phyloP scores from a whole-genome alignment of 2,329 filamentous ascomycete species.

The Plenodomus tracheiphilus region DNA sequence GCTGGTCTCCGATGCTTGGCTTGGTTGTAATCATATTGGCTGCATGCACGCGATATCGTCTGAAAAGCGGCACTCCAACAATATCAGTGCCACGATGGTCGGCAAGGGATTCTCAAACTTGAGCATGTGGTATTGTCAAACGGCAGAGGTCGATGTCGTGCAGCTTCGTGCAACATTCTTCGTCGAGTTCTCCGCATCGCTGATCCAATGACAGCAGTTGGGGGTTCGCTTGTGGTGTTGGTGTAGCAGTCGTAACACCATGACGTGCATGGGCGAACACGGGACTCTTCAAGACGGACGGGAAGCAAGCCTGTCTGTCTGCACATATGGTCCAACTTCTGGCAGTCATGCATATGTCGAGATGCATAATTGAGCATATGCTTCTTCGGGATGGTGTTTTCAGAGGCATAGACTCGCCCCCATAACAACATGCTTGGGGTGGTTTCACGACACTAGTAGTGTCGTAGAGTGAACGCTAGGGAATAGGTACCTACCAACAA shows the following conservation, averaged over 20 bases:
- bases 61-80: background rate
- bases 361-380: background rate
- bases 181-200: background rate
- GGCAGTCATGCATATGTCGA: conserved; percentile 6
- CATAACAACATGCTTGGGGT: background rate
- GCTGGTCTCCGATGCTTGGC: background rate
- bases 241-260: conserved; percentile 6
- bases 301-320: background rate
- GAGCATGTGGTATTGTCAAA: background rate
- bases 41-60: background rate
- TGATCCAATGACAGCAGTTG: conserved; percentile 1
- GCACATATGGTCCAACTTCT: conserved; percentile 5
- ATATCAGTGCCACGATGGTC: background rate
- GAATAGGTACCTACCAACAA: conserved; percentile 63
- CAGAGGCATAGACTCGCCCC: background rate
- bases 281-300: background rate
- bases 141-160: background rate
- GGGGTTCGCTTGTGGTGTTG: conserved; percentile 4
- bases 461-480: background rate
- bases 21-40: background rate
- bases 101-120: background rate
- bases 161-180: background rate
- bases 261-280: conserved; percentile 3
- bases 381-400: background rate
- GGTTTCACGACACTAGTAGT: background rate